These are phyloP conservation scores for Candida taoyuanica DNA, from an alignment of 805 yeast genomes.

Conservation along the genomic window DNA sequence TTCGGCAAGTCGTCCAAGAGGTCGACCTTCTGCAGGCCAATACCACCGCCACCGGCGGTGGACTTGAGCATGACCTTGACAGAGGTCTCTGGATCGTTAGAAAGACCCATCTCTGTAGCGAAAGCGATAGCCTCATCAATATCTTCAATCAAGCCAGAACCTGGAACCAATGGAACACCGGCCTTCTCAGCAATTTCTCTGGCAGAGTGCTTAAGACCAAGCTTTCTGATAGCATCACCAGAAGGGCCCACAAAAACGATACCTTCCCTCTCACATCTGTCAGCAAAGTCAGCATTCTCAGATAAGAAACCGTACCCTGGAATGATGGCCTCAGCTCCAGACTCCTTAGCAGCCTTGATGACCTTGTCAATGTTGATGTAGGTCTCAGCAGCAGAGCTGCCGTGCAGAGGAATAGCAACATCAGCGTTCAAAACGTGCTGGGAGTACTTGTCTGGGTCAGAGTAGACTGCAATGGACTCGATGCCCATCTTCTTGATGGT, in stretches of 20 bases:
- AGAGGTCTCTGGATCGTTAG: conserved; percentile 32
- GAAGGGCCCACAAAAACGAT: conserved; percentile 95
- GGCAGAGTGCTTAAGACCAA: conserved; percentile 95
- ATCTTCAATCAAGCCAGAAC: conserved; percentile 74
- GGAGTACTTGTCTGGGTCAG: conserved; percentile 86
- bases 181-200: conserved; percentile 88
- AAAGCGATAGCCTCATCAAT: conserved; percentile 70
- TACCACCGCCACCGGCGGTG: conserved; percentile 99
- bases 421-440: conserved; percentile 85
- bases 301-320: conserved; percentile 98
- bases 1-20: conserved; percentile 72
- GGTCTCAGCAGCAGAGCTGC: conserved; percentile 85
- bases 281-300: conserved; percentile 95
- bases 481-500: conserved; percentile 80
- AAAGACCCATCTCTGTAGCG: conserved; percentile 59
- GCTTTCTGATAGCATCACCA: conserved; percentile 84
- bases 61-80: conserved; percentile 96
- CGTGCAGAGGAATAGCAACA: conserved; percentile 71
- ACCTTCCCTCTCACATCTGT: conserved; percentile 76
- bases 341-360: conserved; percentile 73
- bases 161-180: conserved; percentile 97
- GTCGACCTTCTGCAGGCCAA: conserved; percentile 93
- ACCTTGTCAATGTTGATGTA: conserved; percentile 84
- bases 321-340: conserved; percentile 90
- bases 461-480: conserved; percentile 79